Percentiles rank a stretch among this genome's conserved stretches.
phyloP scores from a whole-genome alignment of 1,284 basidiomycete species.

The Trametes sp. region DNA sequence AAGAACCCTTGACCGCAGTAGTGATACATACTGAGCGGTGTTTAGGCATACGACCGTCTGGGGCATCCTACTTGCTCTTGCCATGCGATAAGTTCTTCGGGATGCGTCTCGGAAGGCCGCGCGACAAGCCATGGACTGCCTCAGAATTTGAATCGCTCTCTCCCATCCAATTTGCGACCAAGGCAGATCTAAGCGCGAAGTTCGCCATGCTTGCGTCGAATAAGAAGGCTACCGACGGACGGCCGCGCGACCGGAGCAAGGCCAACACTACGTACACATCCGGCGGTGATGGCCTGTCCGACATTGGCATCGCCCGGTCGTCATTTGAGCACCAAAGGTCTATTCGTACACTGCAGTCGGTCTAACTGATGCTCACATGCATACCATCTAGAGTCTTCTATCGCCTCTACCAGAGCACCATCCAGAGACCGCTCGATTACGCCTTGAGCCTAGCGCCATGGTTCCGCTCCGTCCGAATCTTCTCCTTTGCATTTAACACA shows the following conservation, averaged over 20 bases:
- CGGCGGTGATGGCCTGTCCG: slow-evolving; percentile 20
- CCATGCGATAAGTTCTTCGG: slow-evolving; percentile 25
- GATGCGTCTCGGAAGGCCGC: slow-evolving; percentile 16
- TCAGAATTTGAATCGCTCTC: slow-evolving; percentile 43
- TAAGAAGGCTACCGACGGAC: slow-evolving; percentile 33
- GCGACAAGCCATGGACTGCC: slow-evolving; percentile 15
- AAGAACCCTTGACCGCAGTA: too few relatives aligned
- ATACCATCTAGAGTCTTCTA: slow-evolving; percentile 28
- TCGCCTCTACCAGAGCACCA: slow-evolving; percentile 23
- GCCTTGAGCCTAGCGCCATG: slow-evolving; percentile 32
- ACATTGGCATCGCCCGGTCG: slow-evolving; percentile 34
- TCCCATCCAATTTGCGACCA: slow-evolving; percentile 40
- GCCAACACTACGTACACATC: slow-evolving; percentile 42
- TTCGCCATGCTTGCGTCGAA: slow-evolving; percentile 35
- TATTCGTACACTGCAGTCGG: not conserved
- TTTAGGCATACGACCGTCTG: slow-evolving; percentile 42
- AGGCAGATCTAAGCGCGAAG: slow-evolving; percentile 37
- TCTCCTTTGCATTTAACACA: slow-evolving; percentile 42
- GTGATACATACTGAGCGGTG: not conserved
- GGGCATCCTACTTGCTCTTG: slow-evolving; percentile 45
- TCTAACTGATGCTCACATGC: not conserved
- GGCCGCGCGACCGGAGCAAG: slow-evolving; percentile 37
- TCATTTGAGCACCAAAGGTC: slow-evolving; percentile 47
- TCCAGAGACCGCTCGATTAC: slow-evolving; percentile 31
- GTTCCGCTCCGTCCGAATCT: slow-evolving; percentile 33